Conservation (phyloP, 2,329 filamentous ascomycete genomes). For the Fusarium sp. region DNA sequence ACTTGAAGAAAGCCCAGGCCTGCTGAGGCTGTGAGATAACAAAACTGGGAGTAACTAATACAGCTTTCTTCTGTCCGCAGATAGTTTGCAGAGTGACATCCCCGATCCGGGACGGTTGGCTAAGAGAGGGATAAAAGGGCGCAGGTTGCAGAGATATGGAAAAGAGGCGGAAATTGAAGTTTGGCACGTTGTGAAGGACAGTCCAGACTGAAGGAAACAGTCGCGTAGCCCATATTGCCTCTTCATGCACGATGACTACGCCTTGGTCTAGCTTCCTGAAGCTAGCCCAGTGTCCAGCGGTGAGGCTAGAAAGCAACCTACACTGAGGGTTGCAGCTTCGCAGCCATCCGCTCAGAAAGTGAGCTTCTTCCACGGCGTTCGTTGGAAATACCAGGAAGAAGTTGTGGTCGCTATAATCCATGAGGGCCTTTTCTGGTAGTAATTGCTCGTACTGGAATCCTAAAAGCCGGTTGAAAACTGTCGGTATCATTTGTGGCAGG, state of each 20-base stretch:
- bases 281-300: slow-evolving; percentile 58
- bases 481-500: slow-evolving; percentile 29
- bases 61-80: slow-evolving; percentile 47
- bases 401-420: slow-evolving; percentile 31
- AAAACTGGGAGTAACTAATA: slow-evolving; percentile 57
- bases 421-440: slow-evolving; percentile 28
- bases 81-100: slow-evolving; percentile 45
- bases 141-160: slow-evolving; percentile 44
- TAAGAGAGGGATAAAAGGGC: slow-evolving; percentile 21
- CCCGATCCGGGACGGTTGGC: slow-evolving; percentile 12
- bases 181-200: slow-evolving; percentile 46
- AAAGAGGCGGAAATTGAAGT: slow-evolving; percentile 55
- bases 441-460: slow-evolving; percentile 49
- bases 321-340: slow-evolving; percentile 52
- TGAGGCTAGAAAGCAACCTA: slow-evolving; percentile 54
- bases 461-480: slow-evolving; percentile 45
- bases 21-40: slow-evolving; percentile 51
- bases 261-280: slow-evolving; percentile 51
- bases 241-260: slow-evolving; percentile 59
- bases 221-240: slow-evolving; percentile 50
- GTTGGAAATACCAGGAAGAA: slow-evolving; percentile 64
- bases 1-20: slow-evolving; percentile 50
- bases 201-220: slow-evolving; percentile 52
- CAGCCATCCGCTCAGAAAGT: slow-evolving; percentile 59
- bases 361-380: slow-evolving; percentile 47